Conservation (phyloP, 306 rosid genomes). For the Carpinus fangiana region DNA sequence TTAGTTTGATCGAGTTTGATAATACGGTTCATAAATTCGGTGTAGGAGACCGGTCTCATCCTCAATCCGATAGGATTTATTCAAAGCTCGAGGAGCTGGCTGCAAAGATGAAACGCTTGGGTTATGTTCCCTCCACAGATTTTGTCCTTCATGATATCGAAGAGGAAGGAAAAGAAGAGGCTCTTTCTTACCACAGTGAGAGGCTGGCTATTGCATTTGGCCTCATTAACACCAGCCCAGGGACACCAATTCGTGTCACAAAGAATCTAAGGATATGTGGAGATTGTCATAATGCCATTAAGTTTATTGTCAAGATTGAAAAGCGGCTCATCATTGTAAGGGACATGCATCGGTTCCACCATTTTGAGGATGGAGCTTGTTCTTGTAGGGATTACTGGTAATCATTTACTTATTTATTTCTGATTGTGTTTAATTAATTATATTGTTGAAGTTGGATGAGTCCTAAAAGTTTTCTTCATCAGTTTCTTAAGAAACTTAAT, state of each 20-base stretch:
- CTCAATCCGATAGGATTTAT: neutral
- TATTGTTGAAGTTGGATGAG: neutral
- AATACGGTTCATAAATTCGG: neutral
- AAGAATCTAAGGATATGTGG: neutral
- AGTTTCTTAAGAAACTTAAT: neutral
- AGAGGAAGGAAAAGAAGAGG: constrained; percentile 7
- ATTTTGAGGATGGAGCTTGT: neutral
- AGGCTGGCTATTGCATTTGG: constrained; percentile 13
- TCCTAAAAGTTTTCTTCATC: neutral
- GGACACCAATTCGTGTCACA: neutral
- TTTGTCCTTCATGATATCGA: neutral
- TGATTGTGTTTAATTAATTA: neutral
- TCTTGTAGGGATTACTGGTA: constrained; percentile 8
- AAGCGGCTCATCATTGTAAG: neutral
- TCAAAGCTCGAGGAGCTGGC: neutral
- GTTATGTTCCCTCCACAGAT: constrained; percentile 5
- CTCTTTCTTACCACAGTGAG: neutral
- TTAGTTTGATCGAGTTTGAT: constrained; percentile 4
- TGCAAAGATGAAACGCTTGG: constrained; percentile 1
- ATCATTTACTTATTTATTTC: neutral
- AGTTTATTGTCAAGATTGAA: neutral
- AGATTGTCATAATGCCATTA: neutral
- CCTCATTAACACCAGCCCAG: neutral
- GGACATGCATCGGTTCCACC: constrained; percentile 9
- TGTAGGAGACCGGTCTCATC: neutral